Conservation (phyloP, 2,329 filamentous ascomycete genomes). For the Fusarium penzigii region DNA sequence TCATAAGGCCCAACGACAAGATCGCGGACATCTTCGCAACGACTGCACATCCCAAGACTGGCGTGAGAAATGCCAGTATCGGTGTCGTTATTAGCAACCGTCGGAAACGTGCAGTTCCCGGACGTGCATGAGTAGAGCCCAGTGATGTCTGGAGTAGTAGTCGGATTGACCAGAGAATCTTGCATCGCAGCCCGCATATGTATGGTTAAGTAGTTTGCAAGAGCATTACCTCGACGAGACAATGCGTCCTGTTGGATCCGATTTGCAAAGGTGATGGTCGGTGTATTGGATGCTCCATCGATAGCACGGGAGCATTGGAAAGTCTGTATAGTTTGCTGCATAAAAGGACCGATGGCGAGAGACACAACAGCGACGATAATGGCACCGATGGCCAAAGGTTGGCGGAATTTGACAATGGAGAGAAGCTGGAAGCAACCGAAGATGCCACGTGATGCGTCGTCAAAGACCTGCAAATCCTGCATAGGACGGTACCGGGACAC, state of each 20-base stretch:
- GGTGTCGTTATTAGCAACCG: background rate
- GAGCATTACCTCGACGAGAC: background rate
- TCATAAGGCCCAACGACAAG: background rate
- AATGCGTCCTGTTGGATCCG: background rate
- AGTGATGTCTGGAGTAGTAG: background rate
- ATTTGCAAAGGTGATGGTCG: background rate
- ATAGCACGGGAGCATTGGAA: background rate
- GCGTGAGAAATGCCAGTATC: background rate
- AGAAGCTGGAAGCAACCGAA: conserved; percentile 4
- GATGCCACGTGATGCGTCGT: conserved; percentile 2
- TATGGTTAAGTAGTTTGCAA: background rate
- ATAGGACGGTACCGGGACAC: conserved; percentile 3
- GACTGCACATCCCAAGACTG: conserved; percentile 4
- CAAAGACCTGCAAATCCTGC: conserved; percentile 3
- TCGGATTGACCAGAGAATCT: conserved; percentile 1
- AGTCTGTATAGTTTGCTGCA: conserved; percentile 1
- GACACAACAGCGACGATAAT: conserved; percentile 2
- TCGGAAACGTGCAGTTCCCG: background rate
- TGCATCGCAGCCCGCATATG: conserved; percentile 1
- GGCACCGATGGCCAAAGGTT: conserved; percentile 3
- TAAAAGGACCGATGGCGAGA: conserved; percentile 1
- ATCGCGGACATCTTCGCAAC: background rate
- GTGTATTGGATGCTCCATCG: background rate
- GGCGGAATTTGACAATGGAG: background rate
- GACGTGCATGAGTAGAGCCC: conserved; percentile 1